Base-by-base conservation (phyloP, 2,329 filamentous ascomycete genomes). In the Myriosclerotinia scirpicola region DNA sequence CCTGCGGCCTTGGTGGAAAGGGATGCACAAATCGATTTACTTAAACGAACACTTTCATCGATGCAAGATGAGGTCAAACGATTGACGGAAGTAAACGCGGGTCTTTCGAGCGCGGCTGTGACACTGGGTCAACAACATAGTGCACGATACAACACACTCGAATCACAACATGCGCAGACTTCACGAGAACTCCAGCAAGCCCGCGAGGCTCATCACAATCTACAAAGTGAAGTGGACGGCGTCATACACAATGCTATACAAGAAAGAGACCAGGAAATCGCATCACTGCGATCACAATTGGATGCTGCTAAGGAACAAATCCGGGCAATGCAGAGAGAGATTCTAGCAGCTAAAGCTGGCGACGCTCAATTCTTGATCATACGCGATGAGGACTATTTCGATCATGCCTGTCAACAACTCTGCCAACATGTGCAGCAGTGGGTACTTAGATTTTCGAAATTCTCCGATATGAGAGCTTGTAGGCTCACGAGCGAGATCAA, bases 361-460 rank as follows among this genome's bases (percentile, higher is more conserved):
- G 89, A 92, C 73, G 86, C 80, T 67, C 81, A 91, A 71, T 94
- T 96, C 80, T 87, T 98, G 69, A 85, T 85, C 59, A 83, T 93
- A 69, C 87, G 87, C 71, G 93, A 97, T 75, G 93, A 97, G 77
- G 93, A 97, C 79, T 93, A 97, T 82, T 98, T 99, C 76, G 93
- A 97, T 75, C 87, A 87, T 74, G 91, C 93, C 53, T 99, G 95
- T 77, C 93, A 97, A 78, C 90, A 96, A 78, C 87, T 99, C 54
- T 99, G 93, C 79, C 91, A 94, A 73, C 93, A 97, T 77, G 92
- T 97, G 53, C 93, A 97, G 78, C 93, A 97, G 80, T 99, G 95
- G 95, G 93, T 99, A 61, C 81, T 97, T 72, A 91, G 95, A 75
- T 99, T 99, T 82, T 97, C 93, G 73, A 98, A 98, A 78, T 95